Evolutionary conservation across 345 rosid species (phyloP).

Genomic region (Eucalyptus pauciflora): DNA sequence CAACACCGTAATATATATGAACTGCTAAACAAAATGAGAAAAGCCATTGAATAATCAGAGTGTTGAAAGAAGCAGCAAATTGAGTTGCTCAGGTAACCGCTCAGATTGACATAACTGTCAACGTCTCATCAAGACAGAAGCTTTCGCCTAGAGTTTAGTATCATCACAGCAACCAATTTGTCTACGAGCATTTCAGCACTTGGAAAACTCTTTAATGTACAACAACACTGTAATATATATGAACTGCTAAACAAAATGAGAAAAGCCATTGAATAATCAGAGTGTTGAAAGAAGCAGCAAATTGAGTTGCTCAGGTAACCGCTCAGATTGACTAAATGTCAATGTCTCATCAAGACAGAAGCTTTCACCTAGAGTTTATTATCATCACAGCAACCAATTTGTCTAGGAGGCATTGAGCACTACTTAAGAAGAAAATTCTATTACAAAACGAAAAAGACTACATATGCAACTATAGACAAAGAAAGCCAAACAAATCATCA

Average conservation of each 20-base stretch:
- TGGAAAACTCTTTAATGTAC: background rate
- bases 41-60: background rate
- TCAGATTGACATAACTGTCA: conserved; percentile 24
- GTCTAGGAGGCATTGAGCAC: background rate
- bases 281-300: background rate
- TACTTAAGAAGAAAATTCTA: background rate
- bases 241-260: background rate
- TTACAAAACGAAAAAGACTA: background rate
- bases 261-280: background rate
- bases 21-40: background rate
- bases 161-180: conserved; percentile 25
- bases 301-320: conserved; percentile 49
- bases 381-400: conserved; percentile 25
- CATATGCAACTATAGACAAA: background rate
- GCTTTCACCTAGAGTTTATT: background rate
- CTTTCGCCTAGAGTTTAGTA: background rate
- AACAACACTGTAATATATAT: background rate
- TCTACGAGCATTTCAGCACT: background rate
- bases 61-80: background rate
- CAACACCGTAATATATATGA: background rate
- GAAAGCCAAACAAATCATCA: background rate
- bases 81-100: conserved; percentile 55
- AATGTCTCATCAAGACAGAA: conserved; percentile 16
- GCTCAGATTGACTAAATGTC: conserved; percentile 31
- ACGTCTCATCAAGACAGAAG: conserved; percentile 16